Evolutionary conservation across 352 stramenopile genomes (phyloP).

Genomic region (Hyaloperonospora arabidopsidis): DNA sequence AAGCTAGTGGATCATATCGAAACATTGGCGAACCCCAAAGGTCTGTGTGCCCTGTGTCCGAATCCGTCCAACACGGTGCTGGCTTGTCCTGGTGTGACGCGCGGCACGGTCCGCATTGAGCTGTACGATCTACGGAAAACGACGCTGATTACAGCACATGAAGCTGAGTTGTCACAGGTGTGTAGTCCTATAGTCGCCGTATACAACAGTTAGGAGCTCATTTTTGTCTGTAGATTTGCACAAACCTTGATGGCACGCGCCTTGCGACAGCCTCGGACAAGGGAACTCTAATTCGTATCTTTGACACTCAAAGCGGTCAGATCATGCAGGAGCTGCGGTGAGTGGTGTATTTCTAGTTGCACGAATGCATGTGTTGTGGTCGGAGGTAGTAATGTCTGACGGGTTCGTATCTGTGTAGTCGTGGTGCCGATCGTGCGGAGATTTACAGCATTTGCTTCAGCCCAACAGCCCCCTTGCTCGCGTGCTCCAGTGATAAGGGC

Average conservation of each 20-base stretch:
- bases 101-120: constrained; percentile 92
- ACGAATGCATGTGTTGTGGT: background rate
- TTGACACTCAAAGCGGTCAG: constrained; percentile 91
- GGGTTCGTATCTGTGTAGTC: constrained; percentile 31
- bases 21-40: constrained; percentile 96
- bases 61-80: constrained; percentile 92
- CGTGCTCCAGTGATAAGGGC: constrained; percentile 95
- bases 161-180: constrained; percentile 87
- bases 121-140: constrained; percentile 94
- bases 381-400: background rate
- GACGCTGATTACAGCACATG: constrained; percentile 93
- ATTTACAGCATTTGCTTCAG: constrained; percentile 98
- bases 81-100: constrained; percentile 89
- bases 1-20: constrained; percentile 97
- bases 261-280: constrained; percentile 95
- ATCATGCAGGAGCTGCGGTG: constrained; percentile 83
- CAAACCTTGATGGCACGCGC: constrained; percentile 92
- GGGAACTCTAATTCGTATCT: constrained; percentile 96
- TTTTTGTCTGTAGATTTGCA: constrained; percentile 48
- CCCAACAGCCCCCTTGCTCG: constrained; percentile 88
- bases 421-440: constrained; percentile 92
- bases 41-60: constrained; percentile 90
- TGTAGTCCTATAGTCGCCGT: background rate
- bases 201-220: background rate
- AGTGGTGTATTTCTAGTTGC: constrained; percentile 7